A percentile compares a stretch with the other conserved stretches of the same genome.
phyloP scores from a whole-genome alignment of 1,284 basidiomycete genomes.

The Irpex lacteus region DNA sequence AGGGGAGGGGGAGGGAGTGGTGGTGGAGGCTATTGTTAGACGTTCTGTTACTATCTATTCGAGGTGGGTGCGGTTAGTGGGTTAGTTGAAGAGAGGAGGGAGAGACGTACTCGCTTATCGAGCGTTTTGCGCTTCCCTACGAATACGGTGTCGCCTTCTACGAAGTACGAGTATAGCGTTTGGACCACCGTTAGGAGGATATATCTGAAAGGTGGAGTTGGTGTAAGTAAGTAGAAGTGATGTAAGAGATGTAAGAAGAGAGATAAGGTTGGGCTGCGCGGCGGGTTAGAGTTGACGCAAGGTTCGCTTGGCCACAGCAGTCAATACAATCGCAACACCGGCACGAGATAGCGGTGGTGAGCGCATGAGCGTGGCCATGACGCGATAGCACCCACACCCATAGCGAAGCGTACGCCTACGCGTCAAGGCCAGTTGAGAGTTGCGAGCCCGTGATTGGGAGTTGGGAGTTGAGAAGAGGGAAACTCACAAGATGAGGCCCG shows the following conservation, averaged over 20 bases:
- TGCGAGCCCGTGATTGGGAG: conserved; percentile 6
- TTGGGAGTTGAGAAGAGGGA: neutral
- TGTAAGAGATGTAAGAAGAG: too few relatives aligned
- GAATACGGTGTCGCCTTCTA: conserved; percentile 80
- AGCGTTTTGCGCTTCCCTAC: conserved; percentile 82
- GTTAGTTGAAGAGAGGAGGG: neutral
- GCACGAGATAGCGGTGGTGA: too few relatives aligned
- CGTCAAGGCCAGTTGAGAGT: neutral
- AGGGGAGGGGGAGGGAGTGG: too few relatives aligned
- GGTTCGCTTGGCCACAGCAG: too few relatives aligned
- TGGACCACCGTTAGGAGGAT: conserved; percentile 66
- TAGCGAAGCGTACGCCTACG: neutral
- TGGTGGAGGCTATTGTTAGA: conserved; percentile 65
- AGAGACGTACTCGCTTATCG: conserved; percentile 62
- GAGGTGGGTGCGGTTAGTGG: too few relatives aligned
- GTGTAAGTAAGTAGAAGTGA: neutral
- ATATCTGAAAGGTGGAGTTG: conserved; percentile 49
- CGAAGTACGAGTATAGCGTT: conserved; percentile 75
- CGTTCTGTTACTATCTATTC: conserved; percentile 56
- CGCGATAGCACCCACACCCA: neutral
- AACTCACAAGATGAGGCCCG: conserved; percentile 72
- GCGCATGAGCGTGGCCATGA: too few relatives aligned
- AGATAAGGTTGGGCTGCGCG: too few relatives aligned
- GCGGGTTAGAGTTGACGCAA: too few relatives aligned
- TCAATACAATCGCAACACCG: too few relatives aligned